These are phyloP conservation scores for Lepiota brunneoincarnata DNA, from an alignment of 768 basidiomycete genomes.

Conservation along the genomic window DNA sequence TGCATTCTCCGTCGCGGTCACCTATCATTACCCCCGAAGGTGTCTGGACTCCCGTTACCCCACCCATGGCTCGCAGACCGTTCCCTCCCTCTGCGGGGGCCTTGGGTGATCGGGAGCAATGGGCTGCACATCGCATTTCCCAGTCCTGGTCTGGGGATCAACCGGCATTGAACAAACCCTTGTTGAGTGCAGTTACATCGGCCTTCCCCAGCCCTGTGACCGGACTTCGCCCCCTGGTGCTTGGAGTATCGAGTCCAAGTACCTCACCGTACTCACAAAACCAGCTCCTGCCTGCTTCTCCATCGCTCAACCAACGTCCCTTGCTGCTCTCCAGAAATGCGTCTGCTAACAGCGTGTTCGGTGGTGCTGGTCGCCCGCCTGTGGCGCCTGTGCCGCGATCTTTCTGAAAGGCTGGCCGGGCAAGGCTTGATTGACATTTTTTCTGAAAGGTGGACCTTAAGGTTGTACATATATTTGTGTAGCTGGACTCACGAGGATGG, in stretches of 20 bases:
- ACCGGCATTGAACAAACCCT: slow-evolving; percentile 1
- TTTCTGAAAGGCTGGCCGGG: neutral
- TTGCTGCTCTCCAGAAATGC: neutral
- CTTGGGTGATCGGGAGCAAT: neutral
- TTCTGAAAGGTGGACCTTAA: neutral
- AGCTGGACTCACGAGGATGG: neutral
- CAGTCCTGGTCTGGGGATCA: slow-evolving; percentile 3
- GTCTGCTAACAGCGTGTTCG: neutral
- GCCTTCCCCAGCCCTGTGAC: slow-evolving; percentile 8
- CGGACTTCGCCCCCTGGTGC: slow-evolving; percentile 9
- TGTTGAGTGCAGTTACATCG: slow-evolving; percentile 14
- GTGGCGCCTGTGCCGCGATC: neutral
- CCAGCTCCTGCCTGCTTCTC: neutral
- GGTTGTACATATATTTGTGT: neutral
- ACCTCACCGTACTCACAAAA: slow-evolving; percentile 1
- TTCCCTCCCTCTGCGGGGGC: neutral
- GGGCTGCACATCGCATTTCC: neutral
- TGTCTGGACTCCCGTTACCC: slow-evolving; percentile 1
- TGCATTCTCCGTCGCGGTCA: neutral
- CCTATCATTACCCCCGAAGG: slow-evolving; percentile 4
- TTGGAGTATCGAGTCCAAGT: neutral
- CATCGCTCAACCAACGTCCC: neutral
- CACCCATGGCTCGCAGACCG: neutral
- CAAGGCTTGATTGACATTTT: neutral
- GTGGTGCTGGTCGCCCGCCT: neutral